phyloP scores from a whole-genome alignment of 768 basidiomycete genomes.

The Lactarius evosmus region DNA sequence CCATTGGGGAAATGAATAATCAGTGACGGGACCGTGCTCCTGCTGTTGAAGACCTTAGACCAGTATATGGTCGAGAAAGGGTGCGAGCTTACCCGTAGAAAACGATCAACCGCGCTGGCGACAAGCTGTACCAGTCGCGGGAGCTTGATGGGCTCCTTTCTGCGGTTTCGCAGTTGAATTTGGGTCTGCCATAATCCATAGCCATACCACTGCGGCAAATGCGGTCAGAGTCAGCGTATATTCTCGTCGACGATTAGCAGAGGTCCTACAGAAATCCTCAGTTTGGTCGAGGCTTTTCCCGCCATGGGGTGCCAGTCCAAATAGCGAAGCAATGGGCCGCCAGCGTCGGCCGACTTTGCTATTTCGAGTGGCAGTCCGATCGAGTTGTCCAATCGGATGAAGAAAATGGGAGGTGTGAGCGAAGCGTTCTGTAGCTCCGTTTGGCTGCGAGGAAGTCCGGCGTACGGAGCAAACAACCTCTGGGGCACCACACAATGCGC shows the following conservation, averaged over 20 bases:
- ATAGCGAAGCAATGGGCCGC: slow-evolving; percentile 4
- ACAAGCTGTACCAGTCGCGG: slow-evolving; percentile 20
- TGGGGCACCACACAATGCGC: slow-evolving; percentile 10
- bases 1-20: slow-evolving; percentile 8
- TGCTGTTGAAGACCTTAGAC: slow-evolving; percentile 6
- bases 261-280: slow-evolving; percentile 20
- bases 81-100: slow-evolving; percentile 11
- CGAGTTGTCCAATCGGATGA: slow-evolving; percentile 4
- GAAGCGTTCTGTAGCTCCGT: slow-evolving; percentile 13
- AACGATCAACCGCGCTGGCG: slow-evolving; percentile 22
- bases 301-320: slow-evolving; percentile 17
- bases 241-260: background rate
- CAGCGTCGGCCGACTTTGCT: slow-evolving; percentile 14
- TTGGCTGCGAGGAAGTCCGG: slow-evolving; percentile 18
- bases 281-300: slow-evolving; percentile 20
- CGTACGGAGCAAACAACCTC: slow-evolving; percentile 19
- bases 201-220: slow-evolving; percentile 14
- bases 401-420: slow-evolving; percentile 17
- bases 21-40: slow-evolving; percentile 8
- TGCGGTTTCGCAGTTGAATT: slow-evolving; percentile 22
- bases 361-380: slow-evolving; percentile 18
- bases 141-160: slow-evolving; percentile 19
- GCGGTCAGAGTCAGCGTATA: background rate
- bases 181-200: slow-evolving; percentile 20
- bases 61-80: background rate